Conservation (phyloP, 352 stramenopile species). For the Pythium coloratum region DNA sequence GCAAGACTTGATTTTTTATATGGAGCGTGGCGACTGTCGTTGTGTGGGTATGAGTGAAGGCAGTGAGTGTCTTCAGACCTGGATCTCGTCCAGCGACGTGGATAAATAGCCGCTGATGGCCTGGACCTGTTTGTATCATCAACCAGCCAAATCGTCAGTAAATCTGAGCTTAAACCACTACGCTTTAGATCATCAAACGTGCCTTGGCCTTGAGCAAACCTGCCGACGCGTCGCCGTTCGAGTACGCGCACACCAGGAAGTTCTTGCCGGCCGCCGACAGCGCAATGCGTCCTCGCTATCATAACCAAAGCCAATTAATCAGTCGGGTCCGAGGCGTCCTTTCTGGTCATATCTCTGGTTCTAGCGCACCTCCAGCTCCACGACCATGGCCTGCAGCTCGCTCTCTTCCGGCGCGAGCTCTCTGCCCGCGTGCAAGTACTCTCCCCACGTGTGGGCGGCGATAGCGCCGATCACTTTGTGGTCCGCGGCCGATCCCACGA, state of each 20-base stretch:
- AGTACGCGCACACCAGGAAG: conserved; percentile 82
- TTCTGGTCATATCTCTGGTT: not conserved
- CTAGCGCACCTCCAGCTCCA: conserved; percentile 67
- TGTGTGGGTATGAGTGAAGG: not conserved
- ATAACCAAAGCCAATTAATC: not conserved
- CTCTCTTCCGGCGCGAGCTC: conserved; percentile 54
- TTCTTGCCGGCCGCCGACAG: conserved; percentile 65
- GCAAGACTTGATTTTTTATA: conserved; percentile 2
- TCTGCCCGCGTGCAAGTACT: conserved; percentile 76
- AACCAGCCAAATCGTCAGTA: not conserved
- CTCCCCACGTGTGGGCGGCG: conserved; percentile 79
- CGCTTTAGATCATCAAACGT: not conserved
- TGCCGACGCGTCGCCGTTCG: conserved; percentile 45
- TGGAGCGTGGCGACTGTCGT: not conserved
- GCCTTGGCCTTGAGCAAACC: conserved; percentile 82
- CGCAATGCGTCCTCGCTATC: conserved; percentile 54
- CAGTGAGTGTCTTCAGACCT: conserved; percentile 35
- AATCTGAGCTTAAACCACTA: not conserved
- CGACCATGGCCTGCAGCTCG: conserved; percentile 60
- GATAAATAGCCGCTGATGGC: conserved; percentile 60
- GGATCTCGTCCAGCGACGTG: conserved; percentile 67
- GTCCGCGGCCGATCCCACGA: conserved; percentile 66
- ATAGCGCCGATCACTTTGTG: conserved; percentile 87
- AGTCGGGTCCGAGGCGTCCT: not conserved
- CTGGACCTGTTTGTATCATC: conserved; percentile 43